Base-by-base conservation (phyloP, 176 grass and related monocot species). In the Musa troglodytarum region DNA sequence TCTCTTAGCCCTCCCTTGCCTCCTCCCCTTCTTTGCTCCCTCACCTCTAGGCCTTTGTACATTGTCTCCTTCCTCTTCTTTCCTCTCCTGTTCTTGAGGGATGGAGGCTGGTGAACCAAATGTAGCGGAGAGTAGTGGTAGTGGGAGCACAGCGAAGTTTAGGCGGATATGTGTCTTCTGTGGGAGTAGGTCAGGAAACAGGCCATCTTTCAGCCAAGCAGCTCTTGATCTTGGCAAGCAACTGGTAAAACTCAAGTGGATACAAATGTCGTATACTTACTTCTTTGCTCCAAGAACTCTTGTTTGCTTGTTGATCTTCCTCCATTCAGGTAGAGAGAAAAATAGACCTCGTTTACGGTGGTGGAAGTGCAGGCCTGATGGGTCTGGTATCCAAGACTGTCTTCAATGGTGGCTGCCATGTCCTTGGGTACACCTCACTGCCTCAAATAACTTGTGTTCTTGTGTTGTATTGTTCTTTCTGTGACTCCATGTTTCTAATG, bases 311-410 rank as follows among this genome's bases (percentile, higher is more conserved):
- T 53, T 72, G 71, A 21, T 57, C 22, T 69, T 81, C 51, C 56
- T 9, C 9, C 49, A 79, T 69, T 86, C 88, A 93, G 94, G 82
- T 93, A n/a, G 82, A 89, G 58, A 82, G 80, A 86, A 73, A 85
- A 65, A 86, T 97, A 72, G 86, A 93, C 57, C 88, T 97, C 23
- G 94, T 97, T 71, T 97, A 97, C 65, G 94, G 94, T 77, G 94
- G 94, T 69, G 94, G 94, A 69, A 97, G 94, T 83, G 79, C 74
- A 81, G 94, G 94, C 52, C 82, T 97, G 26, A 97, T 97, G 94
- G 94, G 94, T 20, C 62, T 90, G 54, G 86, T 97, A 23, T 97
- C 94, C 79, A 84, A 81, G 85, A 82, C 86, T 67, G 94, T 93
- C 22, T 79, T 91, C 80, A 82, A 93, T 43, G 94, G 90, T 59